Conservation (phyloP, 2,329 filamentous ascomycete species). For the Aurifilum marmelostoma region DNA sequence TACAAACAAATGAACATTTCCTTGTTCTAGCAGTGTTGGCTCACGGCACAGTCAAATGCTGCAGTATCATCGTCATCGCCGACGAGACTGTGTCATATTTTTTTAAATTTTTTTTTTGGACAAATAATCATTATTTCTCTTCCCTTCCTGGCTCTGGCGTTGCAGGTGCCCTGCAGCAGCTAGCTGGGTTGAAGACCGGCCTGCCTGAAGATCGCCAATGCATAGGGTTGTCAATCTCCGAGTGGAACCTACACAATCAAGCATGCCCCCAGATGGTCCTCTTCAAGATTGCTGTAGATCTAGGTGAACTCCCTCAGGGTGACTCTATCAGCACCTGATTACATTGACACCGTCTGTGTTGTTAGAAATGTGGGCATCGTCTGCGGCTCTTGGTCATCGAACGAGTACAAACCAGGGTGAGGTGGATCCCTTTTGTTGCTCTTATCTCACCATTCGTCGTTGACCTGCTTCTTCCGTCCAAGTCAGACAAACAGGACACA, state of each 20-base stretch:
- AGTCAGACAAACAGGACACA: not conserved
- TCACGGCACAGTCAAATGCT: not conserved
- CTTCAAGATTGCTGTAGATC: not conserved
- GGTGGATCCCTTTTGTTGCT: not conserved
- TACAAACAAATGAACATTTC: not conserved
- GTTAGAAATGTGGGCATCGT: too few species aligned
- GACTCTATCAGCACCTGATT: not conserved
- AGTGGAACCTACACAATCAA: not conserved
- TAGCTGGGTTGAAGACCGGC: too few species aligned
- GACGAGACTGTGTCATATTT: not conserved
- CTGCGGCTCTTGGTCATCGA: constrained; percentile 11
- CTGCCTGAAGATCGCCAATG: constrained; percentile 1
- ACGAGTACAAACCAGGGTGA: not conserved
- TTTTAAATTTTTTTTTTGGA: not conserved
- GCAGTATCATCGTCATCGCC: not conserved
- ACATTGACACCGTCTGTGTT: not conserved
- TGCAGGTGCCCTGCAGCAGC: not conserved
- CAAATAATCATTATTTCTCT: too few species aligned
- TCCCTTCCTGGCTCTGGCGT: too few species aligned
- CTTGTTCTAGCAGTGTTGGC: not conserved
- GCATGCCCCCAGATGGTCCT: not conserved
- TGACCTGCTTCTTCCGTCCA: constrained; percentile 19
- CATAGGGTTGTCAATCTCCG: constrained; percentile 10
- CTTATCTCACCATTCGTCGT: not conserved
- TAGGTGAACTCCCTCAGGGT: constrained; percentile 8